Conservation (phyloP, 495 filamentous ascomycete species). For the Extremus antarcticus region DNA sequence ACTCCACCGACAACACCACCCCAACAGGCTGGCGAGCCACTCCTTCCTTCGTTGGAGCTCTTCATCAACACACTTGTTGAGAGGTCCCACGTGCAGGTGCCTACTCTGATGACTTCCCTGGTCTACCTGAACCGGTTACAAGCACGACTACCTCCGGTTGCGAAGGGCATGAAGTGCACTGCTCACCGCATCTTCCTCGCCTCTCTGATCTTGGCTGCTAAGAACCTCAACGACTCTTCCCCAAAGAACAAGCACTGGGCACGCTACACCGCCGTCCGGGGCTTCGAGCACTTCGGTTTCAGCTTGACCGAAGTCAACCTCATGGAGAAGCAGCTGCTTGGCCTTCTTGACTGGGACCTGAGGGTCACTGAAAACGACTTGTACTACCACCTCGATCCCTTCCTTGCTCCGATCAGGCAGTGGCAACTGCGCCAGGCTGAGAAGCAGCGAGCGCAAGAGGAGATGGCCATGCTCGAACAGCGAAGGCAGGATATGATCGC, state of each 20-base stretch:
- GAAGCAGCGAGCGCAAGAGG: conserved; percentile 19
- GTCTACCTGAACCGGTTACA: conserved; percentile 84
- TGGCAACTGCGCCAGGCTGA: conserved; percentile 29
- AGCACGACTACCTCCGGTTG: conserved; percentile 75
- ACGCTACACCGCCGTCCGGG: conserved; percentile 67
- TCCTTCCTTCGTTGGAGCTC: conserved; percentile 66
- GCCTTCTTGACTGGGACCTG: conserved; percentile 87
- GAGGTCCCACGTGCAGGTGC: conserved; percentile 91
- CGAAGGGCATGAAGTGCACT: conserved; percentile 94
- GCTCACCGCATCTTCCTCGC: conserved; percentile 82
- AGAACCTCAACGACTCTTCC: conserved; percentile 79
- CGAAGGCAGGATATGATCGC: conserved; percentile 36
- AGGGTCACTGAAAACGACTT: conserved; percentile 76
- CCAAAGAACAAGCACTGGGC: conserved; percentile 99
- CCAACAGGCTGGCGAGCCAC: conserved; percentile 36
- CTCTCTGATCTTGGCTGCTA: conserved; percentile 66
- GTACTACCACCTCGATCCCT: conserved; percentile 74
- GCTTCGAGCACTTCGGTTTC: conserved; percentile 77
- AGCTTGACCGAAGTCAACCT: conserved; percentile 89
- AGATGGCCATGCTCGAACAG: conserved; percentile 35
- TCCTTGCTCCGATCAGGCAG: conserved; percentile 70
- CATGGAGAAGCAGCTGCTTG: conserved; percentile 91
- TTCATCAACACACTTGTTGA: conserved; percentile 88
- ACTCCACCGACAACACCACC: conserved; percentile 60
- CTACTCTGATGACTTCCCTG: conserved; percentile 89